These are phyloP conservation scores for Chalciporus piperatus DNA, from an alignment of 768 basidiomycete genomes.

Conservation along the genomic window DNA sequence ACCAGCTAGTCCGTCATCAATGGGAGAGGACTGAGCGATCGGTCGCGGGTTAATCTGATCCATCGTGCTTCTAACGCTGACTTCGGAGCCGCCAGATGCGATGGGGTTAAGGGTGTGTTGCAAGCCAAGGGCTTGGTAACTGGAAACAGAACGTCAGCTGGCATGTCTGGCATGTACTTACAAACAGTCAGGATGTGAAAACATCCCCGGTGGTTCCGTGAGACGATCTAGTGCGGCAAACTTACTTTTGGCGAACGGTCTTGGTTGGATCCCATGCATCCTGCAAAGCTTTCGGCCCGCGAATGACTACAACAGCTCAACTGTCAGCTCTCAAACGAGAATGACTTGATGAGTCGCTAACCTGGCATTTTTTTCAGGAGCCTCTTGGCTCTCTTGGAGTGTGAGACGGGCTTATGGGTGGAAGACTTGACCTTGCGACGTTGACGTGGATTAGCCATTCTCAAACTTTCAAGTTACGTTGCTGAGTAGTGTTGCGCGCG, in stretches of 20 bases:
- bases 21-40: background rate
- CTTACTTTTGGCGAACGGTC: constrained; percentile 91
- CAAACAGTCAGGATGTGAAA: background rate
- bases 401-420: constrained; percentile 68
- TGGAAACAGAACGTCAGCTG: constrained; percentile 27
- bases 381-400: constrained; percentile 70
- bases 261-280: constrained; percentile 85
- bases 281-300: constrained; percentile 77
- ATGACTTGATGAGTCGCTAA: constrained; percentile 32
- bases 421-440: constrained; percentile 81
- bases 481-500: background rate
- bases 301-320: constrained; percentile 51
- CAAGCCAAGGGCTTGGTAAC: constrained; percentile 79
- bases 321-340: constrained; percentile 4
- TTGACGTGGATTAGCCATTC: constrained; percentile 94
- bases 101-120: constrained; percentile 64
- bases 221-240: constrained; percentile 7
- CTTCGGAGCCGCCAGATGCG: constrained; percentile 68
- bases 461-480: constrained; percentile 14
- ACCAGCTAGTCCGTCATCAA: background rate
- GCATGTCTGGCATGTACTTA: background rate
- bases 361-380: constrained; percentile 77
- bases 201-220: background rate
- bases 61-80: constrained; percentile 10
- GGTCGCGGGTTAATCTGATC: background rate